Base-by-base conservation (phyloP, 495 filamentous ascomycete species). In the Neurospora sp. region DNA sequence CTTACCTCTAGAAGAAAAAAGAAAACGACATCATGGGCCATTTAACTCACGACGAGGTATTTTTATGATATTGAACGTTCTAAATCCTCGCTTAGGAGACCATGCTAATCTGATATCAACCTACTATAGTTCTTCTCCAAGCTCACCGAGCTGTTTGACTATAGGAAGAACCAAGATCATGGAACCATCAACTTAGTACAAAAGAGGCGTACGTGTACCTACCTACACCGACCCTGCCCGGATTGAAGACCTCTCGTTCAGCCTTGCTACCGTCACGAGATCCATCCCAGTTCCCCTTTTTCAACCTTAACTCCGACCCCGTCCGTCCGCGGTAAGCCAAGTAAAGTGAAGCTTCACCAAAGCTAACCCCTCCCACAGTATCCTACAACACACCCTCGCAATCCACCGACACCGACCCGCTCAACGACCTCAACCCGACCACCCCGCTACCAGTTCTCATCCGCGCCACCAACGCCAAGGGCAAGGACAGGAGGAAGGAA, bases 161-260 rank as follows among this genome's bases (percentile, higher is more conserved):
- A 85, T 54, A 88, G 88, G 69, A 92, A 91, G 70, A 82, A 88
- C 75, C 89, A 91, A 77, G 83, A 89, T 76, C 90, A 92, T 77
- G 93, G 93, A 78, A 91, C 92, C 37, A 85, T 99, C 76, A 91
- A 86, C 83, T 87, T 99, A 73, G 92, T 91, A 8, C 96, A 99
- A 79, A 98, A 98, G 80, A 89, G 92, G 78, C 76, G 90, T 91
- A 86, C 43, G 84, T 72, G 21, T 39, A 70, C 75, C 73, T 37
- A 70, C 72, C 73, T 37, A 70, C 72, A 45, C 72, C 82, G 17
- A 62, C 28, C 28, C 15, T 2, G 5, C 48, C 10, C 48, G 1
- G 15, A 66, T 5, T 3, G 15, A 15, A 2, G 2, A 31, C 13
- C 6, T 19, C 15, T 34, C 54, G 0, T 2, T 9, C 28, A 34